Conservation (phyloP, 1,284 basidiomycete genomes). For the Marasmius oreades region DNA sequence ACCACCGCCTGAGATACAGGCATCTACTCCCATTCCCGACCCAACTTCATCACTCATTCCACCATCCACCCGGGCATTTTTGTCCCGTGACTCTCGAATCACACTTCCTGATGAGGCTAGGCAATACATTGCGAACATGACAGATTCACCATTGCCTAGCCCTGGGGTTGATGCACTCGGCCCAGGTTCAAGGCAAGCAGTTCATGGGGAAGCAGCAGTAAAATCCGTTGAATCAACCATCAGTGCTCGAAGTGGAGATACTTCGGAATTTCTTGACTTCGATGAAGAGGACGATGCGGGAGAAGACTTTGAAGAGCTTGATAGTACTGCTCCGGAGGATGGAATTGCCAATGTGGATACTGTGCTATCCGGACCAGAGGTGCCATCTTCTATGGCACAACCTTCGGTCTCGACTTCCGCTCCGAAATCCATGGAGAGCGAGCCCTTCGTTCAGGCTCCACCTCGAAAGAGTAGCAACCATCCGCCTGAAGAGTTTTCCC, state of each 20-base stretch:
- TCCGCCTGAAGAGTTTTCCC: slow-evolving; percentile 36
- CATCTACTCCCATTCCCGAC: slow-evolving; percentile 6
- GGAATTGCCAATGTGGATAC: too few relatives aligned
- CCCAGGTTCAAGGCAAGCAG: background rate
- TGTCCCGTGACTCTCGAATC: slow-evolving; percentile 56
- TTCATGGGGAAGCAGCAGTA: background rate
- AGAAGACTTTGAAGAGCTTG: slow-evolving; percentile 24
- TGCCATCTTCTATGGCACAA: background rate
- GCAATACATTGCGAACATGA: slow-evolving; percentile 64
- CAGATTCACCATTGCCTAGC: slow-evolving; percentile 57
- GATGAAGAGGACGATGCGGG: slow-evolving; percentile 36
- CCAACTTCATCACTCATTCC: slow-evolving; percentile 5
- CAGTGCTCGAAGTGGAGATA: slow-evolving; percentile 7
- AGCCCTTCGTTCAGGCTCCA: slow-evolving; percentile 2
- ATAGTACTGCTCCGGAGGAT: slow-evolving; percentile 10
- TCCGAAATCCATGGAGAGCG: background rate
- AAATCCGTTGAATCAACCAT: background rate
- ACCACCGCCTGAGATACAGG: slow-evolving; percentile 2
- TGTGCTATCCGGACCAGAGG: background rate
- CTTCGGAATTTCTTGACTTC: slow-evolving; percentile 61
- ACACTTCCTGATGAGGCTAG: slow-evolving; percentile 72
- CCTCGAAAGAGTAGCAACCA: slow-evolving; percentile 12
- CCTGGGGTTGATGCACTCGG: slow-evolving; percentile 38
- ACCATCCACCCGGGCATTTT: slow-evolving; percentile 14
- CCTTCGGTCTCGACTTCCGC: too few relatives aligned